phyloP scores from a whole-genome alignment of 139 green algal species.

The Volvox reticuliferus region DNA sequence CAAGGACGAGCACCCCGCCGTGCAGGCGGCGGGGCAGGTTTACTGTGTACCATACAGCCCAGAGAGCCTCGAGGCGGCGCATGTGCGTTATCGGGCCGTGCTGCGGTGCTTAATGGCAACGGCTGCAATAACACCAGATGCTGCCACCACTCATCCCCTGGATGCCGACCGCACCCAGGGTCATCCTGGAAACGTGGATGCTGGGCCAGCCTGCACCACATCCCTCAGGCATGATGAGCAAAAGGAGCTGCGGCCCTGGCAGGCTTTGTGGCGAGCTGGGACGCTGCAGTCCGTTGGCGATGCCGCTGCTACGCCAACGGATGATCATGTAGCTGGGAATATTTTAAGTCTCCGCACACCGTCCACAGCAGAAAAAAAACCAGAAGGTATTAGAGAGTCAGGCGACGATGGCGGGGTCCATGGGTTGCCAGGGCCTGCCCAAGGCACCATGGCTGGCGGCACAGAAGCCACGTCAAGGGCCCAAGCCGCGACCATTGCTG shows the following conservation, averaged over 20 bases:
- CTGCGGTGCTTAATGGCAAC: constrained; percentile 19
- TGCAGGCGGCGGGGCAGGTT: not conserved
- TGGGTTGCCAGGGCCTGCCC: not conserved
- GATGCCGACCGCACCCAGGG: not conserved
- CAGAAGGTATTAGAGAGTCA: too few relatives aligned
- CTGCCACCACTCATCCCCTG: not conserved
- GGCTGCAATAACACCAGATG: not conserved
- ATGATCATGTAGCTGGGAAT: too few relatives aligned
- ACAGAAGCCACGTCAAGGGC: not conserved
- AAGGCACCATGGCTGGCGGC: not conserved
- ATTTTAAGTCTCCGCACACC: too few relatives aligned
- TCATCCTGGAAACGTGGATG: too few relatives aligned
- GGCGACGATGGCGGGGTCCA: not conserved
- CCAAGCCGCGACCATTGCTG: too few relatives aligned
- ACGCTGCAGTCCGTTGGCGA: not conserved
- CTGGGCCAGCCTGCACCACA: too few relatives aligned
- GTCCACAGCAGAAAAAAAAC: too few relatives aligned
- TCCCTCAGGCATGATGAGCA: too few relatives aligned
- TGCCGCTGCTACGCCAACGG: too few relatives aligned
- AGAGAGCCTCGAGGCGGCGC: constrained; percentile 26
- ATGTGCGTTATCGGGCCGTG: constrained; percentile 3
- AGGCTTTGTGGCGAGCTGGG: not conserved
- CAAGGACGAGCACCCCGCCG: too few relatives aligned
- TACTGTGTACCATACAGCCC: constrained; percentile 22
- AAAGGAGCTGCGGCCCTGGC: not conserved